phyloP scores from a whole-genome alignment of 306 rosid genomes.

The Vigna radiata region DNA sequence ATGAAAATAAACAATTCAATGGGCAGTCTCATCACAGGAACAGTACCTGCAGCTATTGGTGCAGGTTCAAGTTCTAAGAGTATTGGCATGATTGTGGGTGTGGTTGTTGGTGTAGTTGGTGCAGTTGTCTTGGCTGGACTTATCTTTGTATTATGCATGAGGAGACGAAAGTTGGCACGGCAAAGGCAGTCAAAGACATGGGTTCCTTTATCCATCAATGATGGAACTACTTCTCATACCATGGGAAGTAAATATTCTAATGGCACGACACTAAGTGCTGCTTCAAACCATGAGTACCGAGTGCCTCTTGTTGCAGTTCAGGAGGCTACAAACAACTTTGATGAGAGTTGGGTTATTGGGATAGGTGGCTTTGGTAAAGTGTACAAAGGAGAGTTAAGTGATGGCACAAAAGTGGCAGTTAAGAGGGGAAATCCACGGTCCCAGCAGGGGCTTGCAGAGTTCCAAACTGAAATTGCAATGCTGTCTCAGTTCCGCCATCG shows the following conservation, averaged over 20 bases:
- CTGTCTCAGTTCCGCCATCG: constrained; percentile 93
- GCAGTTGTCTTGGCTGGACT: constrained; percentile 57
- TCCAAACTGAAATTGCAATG: constrained; percentile 89
- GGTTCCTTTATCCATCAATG: constrained; percentile 70
- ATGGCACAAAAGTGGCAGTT: constrained; percentile 84
- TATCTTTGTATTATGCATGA: constrained; percentile 60
- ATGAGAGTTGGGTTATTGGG: constrained; percentile 83
- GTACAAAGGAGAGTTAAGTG: constrained; percentile 75
- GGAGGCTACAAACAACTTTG: constrained; percentile 82
- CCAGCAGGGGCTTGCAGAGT: constrained; percentile 86
- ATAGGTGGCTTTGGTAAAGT: constrained; percentile 91
- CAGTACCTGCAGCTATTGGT: constrained; percentile 32
- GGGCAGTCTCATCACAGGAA: constrained; percentile 63
- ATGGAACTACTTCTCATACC: constrained; percentile 66
- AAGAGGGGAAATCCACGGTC: constrained; percentile 91
- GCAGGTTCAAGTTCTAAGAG: constrained; percentile 61
- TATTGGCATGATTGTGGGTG: constrained; percentile 67
- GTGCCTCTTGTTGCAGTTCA: constrained; percentile 72
- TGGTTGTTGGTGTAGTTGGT: constrained; percentile 54
- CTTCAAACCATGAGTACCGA: constrained; percentile 67
- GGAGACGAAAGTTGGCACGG: constrained; percentile 51
- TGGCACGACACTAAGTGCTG: constrained; percentile 67
- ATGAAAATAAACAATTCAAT: constrained; percentile 83
- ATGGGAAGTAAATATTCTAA: constrained; percentile 83
- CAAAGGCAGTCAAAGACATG: constrained; percentile 72